A percentile compares a stretch with the other conserved stretches of the same genome.
phyloP scores from a whole-genome alignment of 768 basidiomycete genomes.

The Calocera cornea region DNA sequence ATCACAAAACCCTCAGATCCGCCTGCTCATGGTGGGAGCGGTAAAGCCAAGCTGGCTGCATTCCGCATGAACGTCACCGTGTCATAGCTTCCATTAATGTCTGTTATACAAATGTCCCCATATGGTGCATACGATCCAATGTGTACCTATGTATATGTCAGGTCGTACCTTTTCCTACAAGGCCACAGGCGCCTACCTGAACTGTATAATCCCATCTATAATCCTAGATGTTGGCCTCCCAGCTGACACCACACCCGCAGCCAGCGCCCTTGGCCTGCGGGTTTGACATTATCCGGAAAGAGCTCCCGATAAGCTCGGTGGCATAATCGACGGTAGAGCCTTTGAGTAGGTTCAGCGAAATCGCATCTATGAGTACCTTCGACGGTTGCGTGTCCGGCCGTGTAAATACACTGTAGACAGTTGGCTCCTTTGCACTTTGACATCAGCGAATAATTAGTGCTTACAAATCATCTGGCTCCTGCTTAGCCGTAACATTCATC shows the following conservation, averaged over 20 bases:
- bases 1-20: not conserved
- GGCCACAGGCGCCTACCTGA: not conserved
- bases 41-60: not conserved
- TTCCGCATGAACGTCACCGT: not conserved
- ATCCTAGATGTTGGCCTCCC: conserved; percentile 56
- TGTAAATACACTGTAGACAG: conserved; percentile 43
- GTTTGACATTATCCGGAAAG: conserved; percentile 70
- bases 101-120: not conserved
- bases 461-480: conserved; percentile 72
- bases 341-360: conserved; percentile 71
- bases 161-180: not conserved
- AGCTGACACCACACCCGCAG: conserved; percentile 92
- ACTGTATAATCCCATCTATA: not conserved
- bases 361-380: conserved; percentile 69
- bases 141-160: not conserved
- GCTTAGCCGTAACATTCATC: conserved; percentile 57
- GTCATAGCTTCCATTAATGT: not conserved
- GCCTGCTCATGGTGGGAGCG: not conserved
- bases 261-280: conserved; percentile 82
- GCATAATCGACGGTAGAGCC: conserved; percentile 83
- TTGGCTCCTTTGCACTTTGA: not conserved
- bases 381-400: conserved; percentile 59
- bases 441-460: conserved; percentile 19
- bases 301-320: conserved; percentile 88
- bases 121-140: not conserved